A percentile compares a stretch with the other conserved stretches of the same genome.
Evolutionary conservation across 306 rosid genomes (phyloP).

Genomic region (Arachis hypogaea): DNA sequence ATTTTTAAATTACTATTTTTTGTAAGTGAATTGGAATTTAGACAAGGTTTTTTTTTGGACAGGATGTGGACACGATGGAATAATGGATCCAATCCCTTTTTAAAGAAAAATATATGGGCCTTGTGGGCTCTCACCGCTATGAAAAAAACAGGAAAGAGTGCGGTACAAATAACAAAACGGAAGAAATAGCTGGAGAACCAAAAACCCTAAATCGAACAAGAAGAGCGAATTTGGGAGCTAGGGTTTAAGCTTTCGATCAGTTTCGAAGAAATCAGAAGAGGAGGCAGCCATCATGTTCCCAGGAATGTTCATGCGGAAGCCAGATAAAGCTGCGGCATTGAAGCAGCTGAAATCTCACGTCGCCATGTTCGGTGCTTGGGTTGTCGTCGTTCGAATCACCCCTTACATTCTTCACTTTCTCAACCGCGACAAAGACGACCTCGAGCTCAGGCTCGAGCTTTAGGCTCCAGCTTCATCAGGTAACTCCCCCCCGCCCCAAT

Average conservation of each 20-base stretch:
- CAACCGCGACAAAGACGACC: constrained; percentile 66
- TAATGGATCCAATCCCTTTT: no score
- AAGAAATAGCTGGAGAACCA: neutral
- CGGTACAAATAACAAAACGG: neutral
- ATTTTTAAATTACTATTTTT: no score
- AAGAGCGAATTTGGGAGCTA: neutral
- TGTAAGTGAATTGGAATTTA: no score
- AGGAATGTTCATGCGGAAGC: constrained; percentile 94
- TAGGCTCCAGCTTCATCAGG: constrained; percentile 44
- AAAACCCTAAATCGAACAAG: constrained; percentile 37
- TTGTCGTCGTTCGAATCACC: constrained; percentile 72
- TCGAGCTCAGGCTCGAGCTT: constrained; percentile 65
- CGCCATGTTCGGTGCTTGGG: constrained; percentile 87
- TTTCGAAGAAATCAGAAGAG: constrained; percentile 14
- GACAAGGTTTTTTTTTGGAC: no score
- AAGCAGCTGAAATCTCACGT: constrained; percentile 85
- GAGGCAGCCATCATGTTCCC: constrained; percentile 63
- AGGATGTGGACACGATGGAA: no score
- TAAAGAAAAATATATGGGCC: no score
- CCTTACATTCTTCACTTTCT: constrained; percentile 83
- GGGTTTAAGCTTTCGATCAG: constrained; percentile 36
- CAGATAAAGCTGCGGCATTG: constrained; percentile 81
- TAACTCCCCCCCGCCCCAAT: neutral
- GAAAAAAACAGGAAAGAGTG: neutral
- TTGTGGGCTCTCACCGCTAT: no score